phyloP scores from a whole-genome alignment of 257 asterid species.

The Leonotis leonurus region DNA sequence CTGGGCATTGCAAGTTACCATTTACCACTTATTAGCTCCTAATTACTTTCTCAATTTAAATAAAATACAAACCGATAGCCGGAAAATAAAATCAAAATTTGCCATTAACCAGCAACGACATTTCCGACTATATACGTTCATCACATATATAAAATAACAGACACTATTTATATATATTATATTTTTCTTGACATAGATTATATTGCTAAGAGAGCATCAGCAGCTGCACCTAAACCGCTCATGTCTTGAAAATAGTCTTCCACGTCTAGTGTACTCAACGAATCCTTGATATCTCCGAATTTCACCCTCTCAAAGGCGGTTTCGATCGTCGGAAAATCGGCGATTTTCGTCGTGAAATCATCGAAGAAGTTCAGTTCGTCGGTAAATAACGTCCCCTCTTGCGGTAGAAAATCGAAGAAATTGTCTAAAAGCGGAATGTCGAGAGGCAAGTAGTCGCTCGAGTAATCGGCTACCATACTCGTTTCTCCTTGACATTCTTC shows the following conservation, averaged over 20 bases:
- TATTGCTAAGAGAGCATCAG: slow-evolving; percentile 39
- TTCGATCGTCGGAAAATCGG: slow-evolving; percentile 23
- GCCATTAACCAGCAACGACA: slow-evolving; percentile 48
- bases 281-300: slow-evolving; percentile 32
- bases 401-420: slow-evolving; percentile 40
- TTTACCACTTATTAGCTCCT: slow-evolving; percentile 11
- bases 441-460: slow-evolving; percentile 38
- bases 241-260: slow-evolving; percentile 50
- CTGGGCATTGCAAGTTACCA: too few relatives aligned
- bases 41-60: not conserved
- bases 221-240: slow-evolving; percentile 29
- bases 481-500: slow-evolving; percentile 61
- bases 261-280: slow-evolving; percentile 35
- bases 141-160: not conserved
- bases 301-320: not conserved
- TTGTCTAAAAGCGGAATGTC: slow-evolving; percentile 54
- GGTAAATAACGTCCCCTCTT: slow-evolving; percentile 29
- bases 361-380: slow-evolving; percentile 7
- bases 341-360: slow-evolving; percentile 23
- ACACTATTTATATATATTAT: too few relatives aligned
- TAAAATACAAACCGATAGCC: slow-evolving; percentile 24
- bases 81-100: slow-evolving; percentile 49
- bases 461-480: slow-evolving; percentile 31
- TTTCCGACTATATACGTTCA: slow-evolving; percentile 26
- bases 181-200: slow-evolving; percentile 10